Base-by-base conservation (phyloP, 192 early-diverging fungal species). In the Coemansia sp. region DNA sequence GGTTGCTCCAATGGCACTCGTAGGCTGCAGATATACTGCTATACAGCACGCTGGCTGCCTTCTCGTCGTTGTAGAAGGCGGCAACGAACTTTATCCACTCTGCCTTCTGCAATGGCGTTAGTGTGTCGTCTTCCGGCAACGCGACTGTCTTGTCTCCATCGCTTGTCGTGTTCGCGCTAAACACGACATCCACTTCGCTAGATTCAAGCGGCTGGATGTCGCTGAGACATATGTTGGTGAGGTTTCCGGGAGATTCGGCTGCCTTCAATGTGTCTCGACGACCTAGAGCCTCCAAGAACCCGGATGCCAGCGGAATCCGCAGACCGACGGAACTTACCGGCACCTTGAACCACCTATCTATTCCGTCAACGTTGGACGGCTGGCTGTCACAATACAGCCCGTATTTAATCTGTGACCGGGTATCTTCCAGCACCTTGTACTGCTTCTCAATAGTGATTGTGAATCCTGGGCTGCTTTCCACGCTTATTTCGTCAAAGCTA, bases 351-450 rank as follows among this genome's bases (percentile, higher is more conserved):
- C 74, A 77, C 51, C 39, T 69, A 51, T 66, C 65, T 31, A 77
- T 31, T 11, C 61, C 60, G 28, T 59, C 48, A 21, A 67, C 58
- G 14, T 51, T 45, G 3, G 54, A 45, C 15, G 69, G 70, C 58
- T 66, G 58, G 60, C 40, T 58, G 40, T 69, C 72, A 53, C 74
- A 77, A 45, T 68, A 73, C 23, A 81, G 61, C 2, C 66, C 70
- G 43, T 81, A 81, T 14, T 52, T 60, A 5, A 64, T 51, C 11
- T 54, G 52, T 39, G 56, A 55, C 0, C 23, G 12, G 11, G 63
- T 64, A 58, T 77, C 75, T 16, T 66, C 60, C 21, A 81, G 32
- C 1, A 77, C 39, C 60, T 81, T 77, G 74, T 77, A 77, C 40
- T 81, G 57, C 40, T 64, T 60, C 39, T 53, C 67, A 15, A 69